phyloP scores from a whole-genome alignment of 805 yeast species.

The Myxozyma geophila region DNA sequence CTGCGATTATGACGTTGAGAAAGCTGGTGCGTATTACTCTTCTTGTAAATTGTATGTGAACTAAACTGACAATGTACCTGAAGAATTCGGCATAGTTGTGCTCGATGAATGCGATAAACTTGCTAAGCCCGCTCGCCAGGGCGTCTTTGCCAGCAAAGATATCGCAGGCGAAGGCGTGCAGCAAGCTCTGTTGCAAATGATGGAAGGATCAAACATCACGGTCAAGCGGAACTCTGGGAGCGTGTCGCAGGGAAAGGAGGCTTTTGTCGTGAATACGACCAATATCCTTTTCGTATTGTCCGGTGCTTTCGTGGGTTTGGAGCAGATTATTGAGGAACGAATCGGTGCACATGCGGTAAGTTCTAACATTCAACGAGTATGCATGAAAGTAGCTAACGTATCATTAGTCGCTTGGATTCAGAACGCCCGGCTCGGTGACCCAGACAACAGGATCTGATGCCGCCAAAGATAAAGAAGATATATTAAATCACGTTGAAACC shows the following conservation, averaged over 20 bases:
- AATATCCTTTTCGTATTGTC: conserved; percentile 60
- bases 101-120: conserved; percentile 64
- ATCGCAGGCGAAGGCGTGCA: conserved; percentile 71
- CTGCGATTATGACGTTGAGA: conserved; percentile 57
- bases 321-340: conserved; percentile 53
- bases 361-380: conserved; percentile 40
- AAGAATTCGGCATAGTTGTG: conserved; percentile 63
- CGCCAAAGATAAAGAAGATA: conserved; percentile 20
- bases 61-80: conserved; percentile 29
- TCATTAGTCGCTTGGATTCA: conserved; percentile 27
- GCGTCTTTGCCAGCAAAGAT: conserved; percentile 48
- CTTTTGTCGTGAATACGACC: conserved; percentile 57
- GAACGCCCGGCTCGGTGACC: conserved; percentile 5
- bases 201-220: conserved; percentile 61
- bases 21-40: conserved; percentile 27
- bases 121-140: conserved; percentile 49
- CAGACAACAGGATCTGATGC: neutral
- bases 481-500: conserved; percentile 54
- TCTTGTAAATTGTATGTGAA: neutral
- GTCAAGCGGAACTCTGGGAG: conserved; percentile 41
- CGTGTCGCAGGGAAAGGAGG: conserved; percentile 42
- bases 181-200: conserved; percentile 59
- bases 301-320: conserved; percentile 68
- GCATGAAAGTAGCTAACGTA: neutral
- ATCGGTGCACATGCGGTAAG: conserved; percentile 19